A percentile compares a stretch with the other conserved stretches of the same genome.
Evolutionary conservation across 129 eudicot genomes (phyloP).

Genomic region (Flaveria sonorensis): DNA sequence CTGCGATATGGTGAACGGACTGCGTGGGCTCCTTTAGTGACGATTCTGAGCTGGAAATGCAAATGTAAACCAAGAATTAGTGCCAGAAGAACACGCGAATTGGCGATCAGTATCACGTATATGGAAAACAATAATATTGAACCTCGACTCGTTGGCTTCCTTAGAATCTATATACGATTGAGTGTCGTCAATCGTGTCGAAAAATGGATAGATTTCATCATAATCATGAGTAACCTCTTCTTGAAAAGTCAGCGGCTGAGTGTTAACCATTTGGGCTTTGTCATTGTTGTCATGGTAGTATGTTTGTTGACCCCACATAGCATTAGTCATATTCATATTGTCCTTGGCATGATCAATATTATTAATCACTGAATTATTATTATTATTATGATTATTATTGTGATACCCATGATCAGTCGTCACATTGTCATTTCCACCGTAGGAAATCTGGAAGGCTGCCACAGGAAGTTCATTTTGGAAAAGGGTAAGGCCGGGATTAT

Average conservation of each 20-base stretch:
- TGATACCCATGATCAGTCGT: slow-evolving; percentile 9
- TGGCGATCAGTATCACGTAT: not conserved
- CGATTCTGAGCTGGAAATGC: slow-evolving; percentile 59
- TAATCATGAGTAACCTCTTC: slow-evolving; percentile 58
- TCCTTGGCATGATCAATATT: slow-evolving; percentile 39
- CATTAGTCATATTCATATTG: slow-evolving; percentile 37
- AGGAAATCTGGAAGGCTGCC: slow-evolving; percentile 23
- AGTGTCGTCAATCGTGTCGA: slow-evolving; percentile 79
- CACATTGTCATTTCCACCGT: slow-evolving; percentile 29
- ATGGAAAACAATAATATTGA: not conserved
- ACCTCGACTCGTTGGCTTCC: slow-evolving; percentile 71
- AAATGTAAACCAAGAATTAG: slow-evolving; percentile 7
- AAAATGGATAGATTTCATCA: slow-evolving; percentile 68
- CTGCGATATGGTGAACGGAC: not conserved
- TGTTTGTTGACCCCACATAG: slow-evolving; percentile 56
- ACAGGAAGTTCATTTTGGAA: slow-evolving; percentile 37
- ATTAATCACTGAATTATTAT: too few relatives aligned
- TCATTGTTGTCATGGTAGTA: slow-evolving; percentile 29
- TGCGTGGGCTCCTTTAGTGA: slow-evolving; percentile 49
- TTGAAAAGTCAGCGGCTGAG: slow-evolving; percentile 35
- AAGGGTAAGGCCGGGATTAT: slow-evolving; percentile 32
- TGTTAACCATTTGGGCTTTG: slow-evolving; percentile 43
- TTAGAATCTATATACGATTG: slow-evolving; percentile 72
- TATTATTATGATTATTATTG: not conserved
- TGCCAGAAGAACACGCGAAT: not conserved